These are phyloP conservation scores for Elongisporangium anandrum DNA, from an alignment of 352 stramenopile species.

Conservation along the genomic window DNA sequence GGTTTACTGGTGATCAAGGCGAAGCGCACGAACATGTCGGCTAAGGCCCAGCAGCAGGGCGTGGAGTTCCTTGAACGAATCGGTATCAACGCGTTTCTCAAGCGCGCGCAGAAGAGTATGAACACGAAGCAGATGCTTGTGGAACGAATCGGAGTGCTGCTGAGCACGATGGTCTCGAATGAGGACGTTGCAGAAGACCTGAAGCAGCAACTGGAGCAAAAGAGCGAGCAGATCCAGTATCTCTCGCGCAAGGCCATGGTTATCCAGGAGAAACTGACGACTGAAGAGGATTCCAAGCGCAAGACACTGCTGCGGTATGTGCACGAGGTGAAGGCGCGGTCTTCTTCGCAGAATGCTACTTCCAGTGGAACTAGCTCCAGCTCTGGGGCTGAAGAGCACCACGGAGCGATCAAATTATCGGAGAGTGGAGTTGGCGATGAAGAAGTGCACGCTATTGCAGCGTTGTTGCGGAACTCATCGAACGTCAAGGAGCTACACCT, in stretches of 20 bases:
- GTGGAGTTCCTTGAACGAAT: conserved; percentile 89
- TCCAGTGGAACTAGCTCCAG: not conserved
- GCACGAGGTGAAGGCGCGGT: conserved; percentile 88
- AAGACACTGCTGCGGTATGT: conserved; percentile 94
- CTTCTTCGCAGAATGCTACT: not conserved
- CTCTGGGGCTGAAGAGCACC: conserved; percentile 12
- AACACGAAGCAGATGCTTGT: conserved; percentile 92
- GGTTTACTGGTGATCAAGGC: conserved; percentile 89
- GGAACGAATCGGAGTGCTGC: conserved; percentile 83
- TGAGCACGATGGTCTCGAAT: conserved; percentile 59
- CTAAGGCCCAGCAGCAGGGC: conserved; percentile 43
- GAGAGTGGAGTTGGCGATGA: conserved; percentile 93
- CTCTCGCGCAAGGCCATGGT: conserved; percentile 61
- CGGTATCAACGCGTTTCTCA: conserved; percentile 91
- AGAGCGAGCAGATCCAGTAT: conserved; percentile 84
- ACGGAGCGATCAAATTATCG: conserved; percentile 65
- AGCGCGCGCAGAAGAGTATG: conserved; percentile 89
- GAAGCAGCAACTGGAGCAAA: conserved; percentile 39
- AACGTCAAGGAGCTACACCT: conserved; percentile 94
- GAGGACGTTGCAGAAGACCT: conserved; percentile 70
- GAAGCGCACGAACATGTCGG: conserved; percentile 80
- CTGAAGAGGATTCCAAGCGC: conserved; percentile 94
- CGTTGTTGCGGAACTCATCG: conserved; percentile 84
- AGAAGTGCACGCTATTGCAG: conserved; percentile 93
- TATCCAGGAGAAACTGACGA: conserved; percentile 81